Evolutionary conservation across 2,329 filamentous ascomycete genomes (phyloP).

Genomic region (Mycogone perniciosa): DNA sequence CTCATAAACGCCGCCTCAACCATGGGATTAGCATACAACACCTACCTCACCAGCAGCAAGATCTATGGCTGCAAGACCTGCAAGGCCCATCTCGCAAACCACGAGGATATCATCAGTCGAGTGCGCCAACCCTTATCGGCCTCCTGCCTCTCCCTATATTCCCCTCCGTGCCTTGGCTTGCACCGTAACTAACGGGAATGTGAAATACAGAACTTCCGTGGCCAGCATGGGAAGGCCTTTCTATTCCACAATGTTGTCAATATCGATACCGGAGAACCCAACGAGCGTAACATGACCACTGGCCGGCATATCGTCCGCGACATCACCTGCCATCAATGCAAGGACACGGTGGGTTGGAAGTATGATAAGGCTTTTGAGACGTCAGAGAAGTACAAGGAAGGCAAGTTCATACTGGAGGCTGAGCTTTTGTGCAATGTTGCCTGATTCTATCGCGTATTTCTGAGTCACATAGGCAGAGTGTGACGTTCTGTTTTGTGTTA

Average conservation of each 20-base stretch:
- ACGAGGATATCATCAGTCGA: conserved; percentile 91
- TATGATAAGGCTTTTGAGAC: conserved; percentile 95
- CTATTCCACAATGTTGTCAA: conserved; percentile 95
- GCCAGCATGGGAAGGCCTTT: conserved; percentile 96
- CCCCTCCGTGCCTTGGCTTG: background rate
- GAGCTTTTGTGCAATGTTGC: conserved; percentile 79
- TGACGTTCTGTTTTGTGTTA: background rate
- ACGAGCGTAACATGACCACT: conserved; percentile 96
- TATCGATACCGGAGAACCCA: conserved; percentile 73
- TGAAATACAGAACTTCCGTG: conserved; percentile 77
- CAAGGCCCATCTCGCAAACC: conserved; percentile 92
- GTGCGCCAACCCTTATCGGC: conserved; percentile 44
- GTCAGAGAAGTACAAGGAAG: conserved; percentile 97
- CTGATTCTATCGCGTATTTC: conserved; percentile 22
- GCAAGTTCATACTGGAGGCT: conserved; percentile 93
- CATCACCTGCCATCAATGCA: conserved; percentile 86
- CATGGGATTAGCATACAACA: conserved; percentile 90
- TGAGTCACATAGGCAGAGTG: background rate
- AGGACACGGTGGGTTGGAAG: conserved; percentile 93
- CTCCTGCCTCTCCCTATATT: background rate
- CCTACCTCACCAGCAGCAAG: conserved; percentile 77
- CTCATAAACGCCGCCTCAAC: conserved; percentile 13
- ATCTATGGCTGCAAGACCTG: conserved; percentile 93
- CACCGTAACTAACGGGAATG: background rate
- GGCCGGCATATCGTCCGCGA: conserved; percentile 91